Conservation (phyloP, 306 rosid genomes). For the Amphicarpaea edgeworthii region DNA sequence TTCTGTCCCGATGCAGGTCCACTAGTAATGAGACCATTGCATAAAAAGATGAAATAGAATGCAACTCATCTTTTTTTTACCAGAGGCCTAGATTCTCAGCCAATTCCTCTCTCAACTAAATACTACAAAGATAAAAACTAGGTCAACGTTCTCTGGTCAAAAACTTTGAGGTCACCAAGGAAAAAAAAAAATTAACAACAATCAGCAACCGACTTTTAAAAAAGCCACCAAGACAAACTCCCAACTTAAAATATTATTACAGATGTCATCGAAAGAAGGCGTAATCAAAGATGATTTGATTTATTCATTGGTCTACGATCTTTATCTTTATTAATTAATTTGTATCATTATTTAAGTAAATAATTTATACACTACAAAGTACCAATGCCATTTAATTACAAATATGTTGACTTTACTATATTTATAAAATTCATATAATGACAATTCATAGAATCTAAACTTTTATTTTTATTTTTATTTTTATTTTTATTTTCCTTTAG, state of each 20-base stretch:
- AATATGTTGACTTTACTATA: background rate
- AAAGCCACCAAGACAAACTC: constrained; percentile 51
- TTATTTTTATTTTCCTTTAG: background rate
- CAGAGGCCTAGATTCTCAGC: constrained; percentile 49
- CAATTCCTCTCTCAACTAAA: constrained; percentile 53
- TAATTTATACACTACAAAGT: background rate
- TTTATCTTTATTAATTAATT: background rate
- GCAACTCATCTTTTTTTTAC: constrained; percentile 63
- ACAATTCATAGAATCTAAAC: background rate
- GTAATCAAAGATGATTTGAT: constrained; percentile 49
- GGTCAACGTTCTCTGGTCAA: constrained; percentile 70
- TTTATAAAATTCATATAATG: background rate
- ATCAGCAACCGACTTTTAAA: constrained; percentile 52
- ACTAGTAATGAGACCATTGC: constrained; percentile 59
- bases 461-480: background rate
- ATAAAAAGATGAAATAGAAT: constrained; percentile 74
- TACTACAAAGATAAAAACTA: constrained; percentile 44
- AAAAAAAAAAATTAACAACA: constrained; percentile 38
- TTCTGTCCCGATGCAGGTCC: constrained; percentile 70
- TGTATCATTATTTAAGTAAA: background rate
- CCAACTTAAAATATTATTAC: constrained; percentile 51
- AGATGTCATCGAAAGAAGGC: constrained; percentile 62
- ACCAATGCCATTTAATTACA: background rate
- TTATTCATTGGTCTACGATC: constrained; percentile 45
- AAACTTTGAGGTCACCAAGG: constrained; percentile 56